These are phyloP conservation scores for Neofusicoccum umdonicola DNA, from an alignment of 2,329 filamentous ascomycete genomes.

Conservation along the genomic window DNA sequence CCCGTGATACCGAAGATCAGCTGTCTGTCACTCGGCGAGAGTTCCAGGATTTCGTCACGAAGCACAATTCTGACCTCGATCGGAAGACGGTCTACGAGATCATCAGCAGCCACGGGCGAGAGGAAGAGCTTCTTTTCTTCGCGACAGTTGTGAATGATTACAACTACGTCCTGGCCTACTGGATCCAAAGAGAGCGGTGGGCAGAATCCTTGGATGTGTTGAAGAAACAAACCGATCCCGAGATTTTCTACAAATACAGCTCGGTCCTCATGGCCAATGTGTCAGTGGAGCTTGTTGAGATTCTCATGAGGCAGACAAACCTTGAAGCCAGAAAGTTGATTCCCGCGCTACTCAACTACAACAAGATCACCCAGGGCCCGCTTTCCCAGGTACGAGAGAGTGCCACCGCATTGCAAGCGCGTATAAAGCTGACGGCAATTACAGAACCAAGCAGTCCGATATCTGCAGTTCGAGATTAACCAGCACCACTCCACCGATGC, in stretches of 20 bases:
- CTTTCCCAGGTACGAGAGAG: constrained; percentile 43
- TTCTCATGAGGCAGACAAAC: constrained; percentile 86
- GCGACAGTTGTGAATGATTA: constrained; percentile 87
- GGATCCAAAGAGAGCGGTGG: constrained; percentile 96
- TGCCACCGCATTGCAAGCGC: constrained; percentile 37
- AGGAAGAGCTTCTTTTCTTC: constrained; percentile 89
- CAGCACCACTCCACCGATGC: constrained; percentile 75
- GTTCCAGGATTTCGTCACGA: constrained; percentile 83
- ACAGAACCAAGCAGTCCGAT: constrained; percentile 85
- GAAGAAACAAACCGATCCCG: constrained; percentile 87
- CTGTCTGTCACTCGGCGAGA: constrained; percentile 70
- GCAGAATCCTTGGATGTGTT: constrained; percentile 79
- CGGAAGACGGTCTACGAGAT: constrained; percentile 92
- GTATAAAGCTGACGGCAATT: neutral
- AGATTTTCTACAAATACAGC: constrained; percentile 95
- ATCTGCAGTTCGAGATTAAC: constrained; percentile 91
- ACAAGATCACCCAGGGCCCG: constrained; percentile 68
- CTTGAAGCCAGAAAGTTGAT: constrained; percentile 86
- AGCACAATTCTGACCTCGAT: constrained; percentile 84
- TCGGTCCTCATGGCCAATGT: constrained; percentile 93
- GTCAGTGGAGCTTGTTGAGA: constrained; percentile 83
- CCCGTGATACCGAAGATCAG: constrained; percentile 68
- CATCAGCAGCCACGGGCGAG: constrained; percentile 90
- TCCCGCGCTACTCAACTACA: constrained; percentile 90
- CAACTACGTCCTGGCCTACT: constrained; percentile 93